A percentile compares a stretch with the other conserved stretches of the same genome.
phyloP scores from a whole-genome alignment of 2,329 filamentous ascomycete genomes.

The Phaeosphaeriaceae sp. region DNA sequence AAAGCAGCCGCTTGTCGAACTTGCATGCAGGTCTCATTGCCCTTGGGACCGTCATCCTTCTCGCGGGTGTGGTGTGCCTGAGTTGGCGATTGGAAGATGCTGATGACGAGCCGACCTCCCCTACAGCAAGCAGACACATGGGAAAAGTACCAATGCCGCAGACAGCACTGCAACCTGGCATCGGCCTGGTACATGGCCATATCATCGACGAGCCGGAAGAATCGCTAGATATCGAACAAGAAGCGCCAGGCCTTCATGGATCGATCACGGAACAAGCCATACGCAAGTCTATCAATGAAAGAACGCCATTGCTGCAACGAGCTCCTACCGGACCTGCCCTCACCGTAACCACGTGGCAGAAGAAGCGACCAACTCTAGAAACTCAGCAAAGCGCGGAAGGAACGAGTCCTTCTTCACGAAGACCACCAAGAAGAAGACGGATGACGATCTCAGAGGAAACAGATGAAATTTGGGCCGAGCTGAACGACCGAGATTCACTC shows the following conservation, averaged over 20 bases:
- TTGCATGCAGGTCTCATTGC: conserved; percentile 82
- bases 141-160: conserved; percentile 54
- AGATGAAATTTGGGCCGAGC: conserved; percentile 85
- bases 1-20: conserved; percentile 78
- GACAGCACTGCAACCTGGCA: conserved; percentile 78
- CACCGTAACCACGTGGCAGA: conserved; percentile 25
- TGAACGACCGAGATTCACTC: conserved; percentile 66
- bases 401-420: conserved; percentile 31
- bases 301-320: conserved; percentile 45
- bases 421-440: conserved; percentile 38
- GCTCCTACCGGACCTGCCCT: conserved; percentile 42
- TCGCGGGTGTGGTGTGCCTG: conserved; percentile 86
- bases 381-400: conserved; percentile 27
- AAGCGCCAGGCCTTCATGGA: conserved; percentile 36
- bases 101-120: conserved; percentile 64
- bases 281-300: conserved; percentile 37
- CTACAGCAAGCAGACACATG: conserved; percentile 40
- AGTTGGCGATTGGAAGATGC: conserved; percentile 90
- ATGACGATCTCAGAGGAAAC: conserved; percentile 68
- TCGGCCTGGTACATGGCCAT: conserved; percentile 78
- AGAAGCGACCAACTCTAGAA: conserved; percentile 32
- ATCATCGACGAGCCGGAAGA: conserved; percentile 59
- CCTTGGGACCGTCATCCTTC: conserved; percentile 82
- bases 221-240: conserved; percentile 37
- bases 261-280: conserved; percentile 33